phyloP scores from a whole-genome alignment of 306 rosid genomes.

The Corylus americana region DNA sequence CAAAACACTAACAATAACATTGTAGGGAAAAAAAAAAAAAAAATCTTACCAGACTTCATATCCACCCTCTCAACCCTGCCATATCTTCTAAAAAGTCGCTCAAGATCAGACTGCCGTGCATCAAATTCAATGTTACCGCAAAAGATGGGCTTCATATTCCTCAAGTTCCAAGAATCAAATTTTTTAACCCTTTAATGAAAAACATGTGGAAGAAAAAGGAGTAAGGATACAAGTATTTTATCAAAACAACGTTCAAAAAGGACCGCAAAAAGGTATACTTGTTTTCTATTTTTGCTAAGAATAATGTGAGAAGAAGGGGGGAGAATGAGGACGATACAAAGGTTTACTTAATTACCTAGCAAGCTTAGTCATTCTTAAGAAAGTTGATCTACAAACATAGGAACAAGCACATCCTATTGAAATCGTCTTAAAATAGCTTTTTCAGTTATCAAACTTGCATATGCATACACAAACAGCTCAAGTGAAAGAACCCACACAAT shows the following conservation, averaged over 20 bases:
- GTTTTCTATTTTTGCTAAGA: no score
- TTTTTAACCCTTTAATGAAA: slow-evolving; percentile 33
- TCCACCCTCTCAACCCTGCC: slow-evolving; percentile 88
- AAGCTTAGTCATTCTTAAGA: background rate
- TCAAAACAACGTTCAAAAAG: background rate
- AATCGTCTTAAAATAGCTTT: background rate
- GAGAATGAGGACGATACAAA: no score
- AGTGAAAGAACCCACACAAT: no score
- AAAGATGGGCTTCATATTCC: slow-evolving; percentile 70
- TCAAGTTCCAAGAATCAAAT: slow-evolving; percentile 19
- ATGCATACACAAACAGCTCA: background rate
- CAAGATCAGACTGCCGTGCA: slow-evolving; percentile 73
- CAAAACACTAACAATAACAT: background rate
- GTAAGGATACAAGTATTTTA: background rate
- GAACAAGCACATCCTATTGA: background rate
- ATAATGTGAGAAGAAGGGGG: no score
- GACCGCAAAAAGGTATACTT: background rate
- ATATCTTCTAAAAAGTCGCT: slow-evolving; percentile 73
- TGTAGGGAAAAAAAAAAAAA: background rate
- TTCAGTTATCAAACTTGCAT: no score
- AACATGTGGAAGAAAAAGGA: background rate
- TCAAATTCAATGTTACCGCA: slow-evolving; percentile 81
- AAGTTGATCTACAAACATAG: background rate
- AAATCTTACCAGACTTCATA: slow-evolving; percentile 64
- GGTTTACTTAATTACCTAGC: background rate